Percentiles rank a stretch among this genome's conserved stretches.
phyloP scores from a whole-genome alignment of 1,284 basidiomycete species.

The Anthracocystis walkeri region DNA sequence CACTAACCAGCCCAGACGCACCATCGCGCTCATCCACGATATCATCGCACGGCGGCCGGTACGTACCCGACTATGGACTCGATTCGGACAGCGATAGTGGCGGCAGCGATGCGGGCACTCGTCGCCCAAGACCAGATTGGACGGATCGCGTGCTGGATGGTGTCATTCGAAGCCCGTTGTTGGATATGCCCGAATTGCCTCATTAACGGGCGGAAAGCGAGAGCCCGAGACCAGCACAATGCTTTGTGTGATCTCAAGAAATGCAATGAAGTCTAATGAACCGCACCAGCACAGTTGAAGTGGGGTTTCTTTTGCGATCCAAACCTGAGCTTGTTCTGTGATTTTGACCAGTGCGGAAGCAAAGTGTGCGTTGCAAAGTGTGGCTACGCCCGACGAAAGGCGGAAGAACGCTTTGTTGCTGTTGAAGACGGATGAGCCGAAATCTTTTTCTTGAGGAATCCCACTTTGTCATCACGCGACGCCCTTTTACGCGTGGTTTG shows the following conservation, averaged over 20 bases:
- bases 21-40: neutral
- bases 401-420: too few species aligned
- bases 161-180: slow-evolving; percentile 14
- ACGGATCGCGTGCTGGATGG: slow-evolving; percentile 18
- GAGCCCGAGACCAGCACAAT: too few species aligned
- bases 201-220: neutral
- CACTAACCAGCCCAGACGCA: neutral
- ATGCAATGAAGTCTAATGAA: too few species aligned
- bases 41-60: slow-evolving; percentile 16
- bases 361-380: too few species aligned
- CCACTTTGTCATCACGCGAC: slow-evolving; percentile 47
- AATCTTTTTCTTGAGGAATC: neutral
- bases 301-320: too few species aligned
- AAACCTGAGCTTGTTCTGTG: too few species aligned
- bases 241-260: too few species aligned
- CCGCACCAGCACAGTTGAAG: too few species aligned
- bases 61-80: slow-evolving; percentile 23
- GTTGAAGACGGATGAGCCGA: neutral
- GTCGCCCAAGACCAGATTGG: slow-evolving; percentile 12
- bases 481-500: slow-evolving; percentile 5
- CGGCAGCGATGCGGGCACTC: neutral
- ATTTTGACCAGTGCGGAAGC: too few species aligned
- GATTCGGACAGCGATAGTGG: slow-evolving; percentile 27
- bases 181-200: slow-evolving; percentile 4
- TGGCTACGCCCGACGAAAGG: too few species aligned